Evolutionary conservation across 140 eudicot species (phyloP).

Genomic region (Bidens hawaiensis): DNA sequence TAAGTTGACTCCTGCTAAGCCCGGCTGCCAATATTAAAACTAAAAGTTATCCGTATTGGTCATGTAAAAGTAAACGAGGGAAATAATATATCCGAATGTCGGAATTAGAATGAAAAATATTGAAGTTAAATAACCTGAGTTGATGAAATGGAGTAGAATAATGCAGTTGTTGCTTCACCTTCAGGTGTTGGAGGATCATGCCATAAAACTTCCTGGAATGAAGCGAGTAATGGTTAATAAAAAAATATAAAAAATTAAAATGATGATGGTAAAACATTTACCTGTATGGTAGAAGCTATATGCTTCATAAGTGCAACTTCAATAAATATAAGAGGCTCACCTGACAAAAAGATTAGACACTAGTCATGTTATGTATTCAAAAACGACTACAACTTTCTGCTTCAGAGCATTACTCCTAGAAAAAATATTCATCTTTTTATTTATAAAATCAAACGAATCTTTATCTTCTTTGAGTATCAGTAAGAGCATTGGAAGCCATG

Average conservation of each 20-base stretch:
- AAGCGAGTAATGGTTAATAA: constrained; percentile 1
- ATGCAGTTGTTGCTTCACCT: constrained; percentile 85
- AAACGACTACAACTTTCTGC: constrained; percentile 1
- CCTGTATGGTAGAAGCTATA: constrained; percentile 92
- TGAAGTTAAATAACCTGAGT: constrained; percentile 91
- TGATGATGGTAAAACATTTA: constrained; percentile 2
- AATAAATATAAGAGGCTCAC: constrained; percentile 93
- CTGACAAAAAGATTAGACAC: constrained; percentile 34
- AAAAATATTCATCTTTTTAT: not conserved
- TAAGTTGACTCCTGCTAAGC: constrained; percentile 87
- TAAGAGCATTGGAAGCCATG: constrained; percentile 1
- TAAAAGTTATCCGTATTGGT: constrained; percentile 2
- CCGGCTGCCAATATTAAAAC: constrained; percentile 66
- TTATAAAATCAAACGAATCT: not conserved
- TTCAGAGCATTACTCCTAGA: not conserved
- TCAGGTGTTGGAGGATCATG: constrained; percentile 93
- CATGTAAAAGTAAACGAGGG: too few relatives aligned
- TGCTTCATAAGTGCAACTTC: constrained; percentile 96
- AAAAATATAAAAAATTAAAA: constrained; percentile 6
- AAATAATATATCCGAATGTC: too few relatives aligned
- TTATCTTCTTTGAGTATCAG: constrained; percentile 2
- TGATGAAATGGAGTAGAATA: constrained; percentile 93
- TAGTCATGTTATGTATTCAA: constrained; percentile 8
- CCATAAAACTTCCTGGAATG: constrained; percentile 85
- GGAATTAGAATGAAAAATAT: too few relatives aligned